Evolutionary conservation across 1,284 basidiomycete genomes (phyloP).

Genomic region (Rhodotorula sp.): DNA sequence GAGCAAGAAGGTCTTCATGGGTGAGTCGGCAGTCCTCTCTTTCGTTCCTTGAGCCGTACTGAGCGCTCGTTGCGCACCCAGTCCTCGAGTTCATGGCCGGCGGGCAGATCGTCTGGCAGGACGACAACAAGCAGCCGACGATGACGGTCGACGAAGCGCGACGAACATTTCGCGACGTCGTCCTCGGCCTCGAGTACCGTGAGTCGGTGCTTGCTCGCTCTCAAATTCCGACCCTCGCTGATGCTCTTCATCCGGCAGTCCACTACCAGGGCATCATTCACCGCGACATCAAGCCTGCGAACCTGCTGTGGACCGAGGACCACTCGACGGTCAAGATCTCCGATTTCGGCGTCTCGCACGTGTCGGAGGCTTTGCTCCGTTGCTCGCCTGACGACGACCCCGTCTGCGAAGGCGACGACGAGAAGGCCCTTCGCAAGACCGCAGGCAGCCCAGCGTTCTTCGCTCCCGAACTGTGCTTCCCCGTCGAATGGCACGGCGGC

Average conservation of each 20-base stretch:
- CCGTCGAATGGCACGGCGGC: slow-evolving; percentile 45
- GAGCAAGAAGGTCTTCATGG: slow-evolving; percentile 88
- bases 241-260: slow-evolving; percentile 55
- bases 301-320: slow-evolving; percentile 84
- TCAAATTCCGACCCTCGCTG: slow-evolving; percentile 15
- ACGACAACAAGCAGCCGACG: slow-evolving; percentile 61
- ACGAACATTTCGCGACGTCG: slow-evolving; percentile 83
- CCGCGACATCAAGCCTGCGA: slow-evolving; percentile 98
- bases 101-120: slow-evolving; percentile 89
- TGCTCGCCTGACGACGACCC: slow-evolving; percentile 52
- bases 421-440: slow-evolving; percentile 85
- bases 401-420: slow-evolving; percentile 63
- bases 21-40: slow-evolving; percentile 54
- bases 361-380: slow-evolving; percentile 77
- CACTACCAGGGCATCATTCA: slow-evolving; percentile 98
- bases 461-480: slow-evolving; percentile 82
- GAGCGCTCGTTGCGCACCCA: slow-evolving; percentile 45
- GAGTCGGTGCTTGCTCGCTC: slow-evolving; percentile 48
- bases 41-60: slow-evolving; percentile 27
- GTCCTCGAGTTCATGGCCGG: slow-evolving; percentile 95
- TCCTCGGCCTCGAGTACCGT: slow-evolving; percentile 91
- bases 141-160: slow-evolving; percentile 79
- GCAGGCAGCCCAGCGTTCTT: slow-evolving; percentile 97
- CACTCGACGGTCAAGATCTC: slow-evolving; percentile 84
- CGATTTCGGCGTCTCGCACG: slow-evolving; percentile 95